phyloP scores from a whole-genome alignment of 305 asterid species.

The Solanum chacoense region DNA sequence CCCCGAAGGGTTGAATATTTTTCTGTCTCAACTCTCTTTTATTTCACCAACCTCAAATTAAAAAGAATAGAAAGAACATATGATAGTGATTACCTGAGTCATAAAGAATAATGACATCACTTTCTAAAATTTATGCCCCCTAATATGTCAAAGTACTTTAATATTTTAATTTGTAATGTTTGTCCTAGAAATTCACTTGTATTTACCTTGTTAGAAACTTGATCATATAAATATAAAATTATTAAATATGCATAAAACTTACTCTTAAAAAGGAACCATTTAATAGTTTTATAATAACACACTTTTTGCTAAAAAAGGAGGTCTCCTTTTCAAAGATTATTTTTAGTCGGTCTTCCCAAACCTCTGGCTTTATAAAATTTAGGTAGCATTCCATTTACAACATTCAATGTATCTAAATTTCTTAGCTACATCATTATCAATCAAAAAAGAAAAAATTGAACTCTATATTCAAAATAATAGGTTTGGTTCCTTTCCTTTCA shows the following conservation, averaged over 20 bases:
- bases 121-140: not conserved
- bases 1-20: not conserved
- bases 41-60: not conserved
- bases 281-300: not conserved
- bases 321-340: slow-evolving; percentile 7
- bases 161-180: not conserved
- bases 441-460: not conserved
- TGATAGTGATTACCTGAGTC: not conserved
- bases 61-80: not conserved
- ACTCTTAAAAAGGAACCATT: not conserved
- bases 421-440: not conserved
- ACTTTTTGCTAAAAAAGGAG: not conserved
- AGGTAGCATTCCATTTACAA: slow-evolving; percentile 10
- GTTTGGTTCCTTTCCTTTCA: slow-evolving; percentile 7
- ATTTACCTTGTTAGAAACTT: not conserved
- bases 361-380: not conserved
- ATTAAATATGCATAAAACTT: not conserved
- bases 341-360: not conserved
- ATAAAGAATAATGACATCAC: not conserved
- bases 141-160: not conserved
- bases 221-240: not conserved
- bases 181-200: not conserved
- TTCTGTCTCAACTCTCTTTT: not conserved
- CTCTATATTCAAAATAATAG: slow-evolving; percentile 8
- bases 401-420: slow-evolving; percentile 19